Percentiles rank a stretch among this genome's conserved stretches.
Conservation (phyloP, 305 asterid species). For the Plantago coronopus region DNA sequence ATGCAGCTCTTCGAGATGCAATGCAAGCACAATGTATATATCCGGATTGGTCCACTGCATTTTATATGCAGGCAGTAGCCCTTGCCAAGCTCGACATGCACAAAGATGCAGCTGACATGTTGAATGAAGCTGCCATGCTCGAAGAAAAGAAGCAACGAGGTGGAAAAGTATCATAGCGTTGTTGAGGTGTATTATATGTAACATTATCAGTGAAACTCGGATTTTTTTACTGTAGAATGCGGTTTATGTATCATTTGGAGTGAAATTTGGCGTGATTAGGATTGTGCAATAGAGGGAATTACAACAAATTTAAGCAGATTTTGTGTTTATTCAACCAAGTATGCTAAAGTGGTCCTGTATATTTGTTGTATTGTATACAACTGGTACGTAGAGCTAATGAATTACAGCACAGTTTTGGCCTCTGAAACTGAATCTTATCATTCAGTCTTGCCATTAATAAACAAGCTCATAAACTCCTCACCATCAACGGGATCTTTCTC, state of each 20-base stretch:
- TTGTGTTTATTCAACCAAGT: too few species aligned
- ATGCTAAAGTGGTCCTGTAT: neutral
- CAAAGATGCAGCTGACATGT: slow-evolving; percentile 18
- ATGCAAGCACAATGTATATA: slow-evolving; percentile 19
- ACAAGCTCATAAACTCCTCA: slow-evolving; percentile 97
- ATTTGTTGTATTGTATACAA: slow-evolving; percentile 1
- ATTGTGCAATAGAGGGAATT: neutral
- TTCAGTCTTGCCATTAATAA: slow-evolving; percentile 88
- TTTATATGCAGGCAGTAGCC: slow-evolving; percentile 19
- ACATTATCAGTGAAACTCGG: neutral
- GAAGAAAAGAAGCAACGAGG: slow-evolving; percentile 14
- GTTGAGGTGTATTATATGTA: neutral
- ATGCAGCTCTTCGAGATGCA: slow-evolving; percentile 18
- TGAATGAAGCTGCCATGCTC: slow-evolving; percentile 15
- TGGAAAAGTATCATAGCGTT: slow-evolving; percentile 1
- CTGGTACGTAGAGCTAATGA: slow-evolving; percentile 2
- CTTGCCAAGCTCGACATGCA: slow-evolving; percentile 19
- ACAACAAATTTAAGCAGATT: neutral
- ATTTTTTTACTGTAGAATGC: neutral
- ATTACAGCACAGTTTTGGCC: neutral
- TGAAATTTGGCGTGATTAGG: neutral
- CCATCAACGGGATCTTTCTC: slow-evolving; percentile 96
- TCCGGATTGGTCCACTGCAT: slow-evolving; percentile 19
- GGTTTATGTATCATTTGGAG: slow-evolving; percentile 1
- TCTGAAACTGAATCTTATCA: slow-evolving; percentile 28